Conservation (phyloP, 2,329 filamentous ascomycete genomes). For the Atkinsonella texensis region DNA sequence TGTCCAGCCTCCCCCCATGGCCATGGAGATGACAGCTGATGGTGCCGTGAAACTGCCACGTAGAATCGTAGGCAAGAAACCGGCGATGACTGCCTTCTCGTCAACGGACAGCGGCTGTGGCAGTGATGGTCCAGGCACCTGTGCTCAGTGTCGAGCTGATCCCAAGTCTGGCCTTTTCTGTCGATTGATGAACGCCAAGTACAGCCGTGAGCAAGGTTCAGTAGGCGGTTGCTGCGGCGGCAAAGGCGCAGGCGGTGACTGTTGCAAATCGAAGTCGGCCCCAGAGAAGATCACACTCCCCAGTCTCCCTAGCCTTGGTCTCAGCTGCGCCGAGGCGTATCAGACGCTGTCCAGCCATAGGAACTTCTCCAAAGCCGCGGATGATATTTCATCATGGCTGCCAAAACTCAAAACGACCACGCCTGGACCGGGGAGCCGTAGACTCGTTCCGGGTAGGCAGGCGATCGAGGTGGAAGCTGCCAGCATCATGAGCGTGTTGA, state of each 20-base stretch:
- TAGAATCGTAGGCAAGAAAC: constrained; percentile 17
- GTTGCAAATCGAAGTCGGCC: constrained; percentile 40
- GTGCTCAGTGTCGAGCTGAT: constrained; percentile 65
- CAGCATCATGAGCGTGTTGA: constrained; percentile 76
- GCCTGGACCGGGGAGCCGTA: constrained; percentile 14
- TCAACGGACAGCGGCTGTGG: constrained; percentile 36
- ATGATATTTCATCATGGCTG: constrained; percentile 65
- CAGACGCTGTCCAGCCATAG: constrained; percentile 67
- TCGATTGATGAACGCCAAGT: constrained; percentile 61
- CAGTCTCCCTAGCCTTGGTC: constrained; percentile 37
- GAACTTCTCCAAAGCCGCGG: constrained; percentile 60
- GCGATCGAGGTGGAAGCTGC: constrained; percentile 72
- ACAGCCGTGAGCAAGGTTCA: constrained; percentile 30
- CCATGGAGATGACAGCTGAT: constrained; percentile 47
- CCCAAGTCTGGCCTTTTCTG: constrained; percentile 76
- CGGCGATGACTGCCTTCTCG: constrained; percentile 14
- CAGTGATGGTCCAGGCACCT: constrained; percentile 63
- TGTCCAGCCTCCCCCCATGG: constrained; percentile 36
- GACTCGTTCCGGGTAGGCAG: constrained; percentile 29
- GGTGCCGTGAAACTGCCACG: constrained; percentile 48
- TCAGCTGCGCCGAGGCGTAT: constrained; percentile 67
- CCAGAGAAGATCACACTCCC: constrained; percentile 24
- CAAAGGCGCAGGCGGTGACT: constrained; percentile 45
- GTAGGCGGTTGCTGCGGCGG: constrained; percentile 47
- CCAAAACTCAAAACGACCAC: constrained; percentile 56